phyloP scores from a whole-genome alignment of 176 grass and related monocot species.

The Melocanna baccifera region DNA sequence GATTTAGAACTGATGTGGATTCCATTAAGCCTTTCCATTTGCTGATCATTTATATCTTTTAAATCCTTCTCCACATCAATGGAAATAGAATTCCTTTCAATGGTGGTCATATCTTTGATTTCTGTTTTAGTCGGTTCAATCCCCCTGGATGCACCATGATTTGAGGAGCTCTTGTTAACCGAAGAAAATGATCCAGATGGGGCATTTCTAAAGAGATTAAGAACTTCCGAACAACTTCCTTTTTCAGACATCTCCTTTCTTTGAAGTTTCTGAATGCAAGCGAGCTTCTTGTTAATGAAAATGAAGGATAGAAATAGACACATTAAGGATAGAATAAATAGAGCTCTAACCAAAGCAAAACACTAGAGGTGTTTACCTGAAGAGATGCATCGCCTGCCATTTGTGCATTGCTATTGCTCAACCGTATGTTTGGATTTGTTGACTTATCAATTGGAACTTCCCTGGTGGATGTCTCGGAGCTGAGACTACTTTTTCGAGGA shows the following conservation, averaged over 20 bases:
- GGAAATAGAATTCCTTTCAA: conserved; percentile 40
- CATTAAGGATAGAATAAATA: conserved; percentile 10
- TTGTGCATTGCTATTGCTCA: conserved; percentile 31
- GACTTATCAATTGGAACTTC: conserved; percentile 44
- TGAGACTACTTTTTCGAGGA: conserved; percentile 64
- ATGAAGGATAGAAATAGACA: conserved; percentile 21
- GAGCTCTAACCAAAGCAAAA: conserved; percentile 9
- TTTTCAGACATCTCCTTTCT: conserved; percentile 61
- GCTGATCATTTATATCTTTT: conserved; percentile 36
- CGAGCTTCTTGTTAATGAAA: conserved; percentile 42
- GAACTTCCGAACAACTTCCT: conserved; percentile 67
- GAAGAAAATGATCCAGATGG: conserved; percentile 79
- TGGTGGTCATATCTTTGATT: conserved; percentile 34
- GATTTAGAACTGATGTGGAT: conserved; percentile 27
- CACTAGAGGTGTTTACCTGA: conserved; percentile 54
- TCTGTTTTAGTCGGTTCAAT: conserved; percentile 43
- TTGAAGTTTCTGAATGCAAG: conserved; percentile 49
- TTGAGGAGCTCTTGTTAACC: conserved; percentile 61
- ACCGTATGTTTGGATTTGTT: conserved; percentile 47
- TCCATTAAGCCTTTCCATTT: conserved; percentile 38
- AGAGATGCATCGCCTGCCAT: conserved; percentile 36
- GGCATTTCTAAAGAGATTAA: conserved; percentile 65
- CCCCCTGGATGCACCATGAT: conserved; percentile 26
- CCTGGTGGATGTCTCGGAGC: conserved; percentile 22
- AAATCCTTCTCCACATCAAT: conserved; percentile 27